Evolutionary conservation across 306 rosid genomes (phyloP).

Genomic region (Cucurbita pepo): DNA sequence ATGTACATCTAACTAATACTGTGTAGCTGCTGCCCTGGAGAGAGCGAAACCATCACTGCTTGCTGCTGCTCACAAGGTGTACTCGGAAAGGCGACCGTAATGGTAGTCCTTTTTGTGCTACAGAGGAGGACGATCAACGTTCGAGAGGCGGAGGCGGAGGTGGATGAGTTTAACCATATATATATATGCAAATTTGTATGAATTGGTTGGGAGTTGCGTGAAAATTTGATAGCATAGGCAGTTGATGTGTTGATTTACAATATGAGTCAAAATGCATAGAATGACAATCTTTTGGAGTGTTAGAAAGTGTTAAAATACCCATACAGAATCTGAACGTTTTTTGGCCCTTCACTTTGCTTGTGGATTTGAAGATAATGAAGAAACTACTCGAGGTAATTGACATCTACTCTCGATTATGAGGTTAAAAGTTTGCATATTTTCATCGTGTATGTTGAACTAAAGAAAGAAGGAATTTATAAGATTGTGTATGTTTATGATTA

Average conservation of each 20-base stretch:
- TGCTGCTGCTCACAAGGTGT: neutral
- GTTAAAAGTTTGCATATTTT: too few species aligned
- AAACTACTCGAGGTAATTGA: too few species aligned
- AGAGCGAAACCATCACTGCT: neutral
- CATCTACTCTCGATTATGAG: too few species aligned
- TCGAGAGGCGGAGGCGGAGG: neutral
- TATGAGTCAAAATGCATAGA: neutral
- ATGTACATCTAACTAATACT: conserved; percentile 28
- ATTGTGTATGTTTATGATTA: too few species aligned
- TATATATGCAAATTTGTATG: neutral
- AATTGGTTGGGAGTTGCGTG: neutral
- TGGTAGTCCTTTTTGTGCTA: neutral
- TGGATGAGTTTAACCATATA: neutral
- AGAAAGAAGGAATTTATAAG: too few species aligned
- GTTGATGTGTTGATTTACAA: neutral
- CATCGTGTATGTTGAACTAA: too few species aligned
- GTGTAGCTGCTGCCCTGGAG: neutral
- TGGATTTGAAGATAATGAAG: neutral
- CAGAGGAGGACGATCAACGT: neutral
- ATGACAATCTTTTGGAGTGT: neutral
- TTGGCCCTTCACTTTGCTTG: neutral
- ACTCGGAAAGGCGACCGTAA: neutral
- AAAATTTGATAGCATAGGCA: neutral
- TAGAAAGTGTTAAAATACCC: neutral
- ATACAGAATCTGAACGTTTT: neutral